Percentiles rank a stretch among this genome's conserved stretches.
phyloP scores from a whole-genome alignment of 1,284 basidiomycete genomes.

The Kalmanozyma brasiliensis region DNA sequence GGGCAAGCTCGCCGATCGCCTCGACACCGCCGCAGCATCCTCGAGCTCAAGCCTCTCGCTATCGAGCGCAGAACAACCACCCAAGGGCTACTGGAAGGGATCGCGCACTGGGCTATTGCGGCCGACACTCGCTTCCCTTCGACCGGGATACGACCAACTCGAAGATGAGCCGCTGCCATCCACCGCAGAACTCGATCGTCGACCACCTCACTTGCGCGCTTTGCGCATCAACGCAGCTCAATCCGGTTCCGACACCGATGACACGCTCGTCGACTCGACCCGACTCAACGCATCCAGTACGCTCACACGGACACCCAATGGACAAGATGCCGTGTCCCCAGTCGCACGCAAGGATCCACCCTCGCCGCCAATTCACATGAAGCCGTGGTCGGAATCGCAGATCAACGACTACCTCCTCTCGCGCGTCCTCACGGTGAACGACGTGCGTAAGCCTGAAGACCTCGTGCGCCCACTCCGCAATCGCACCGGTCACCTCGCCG shows the following conservation, averaged over 20 bases:
- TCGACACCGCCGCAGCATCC: slow-evolving; percentile 29
- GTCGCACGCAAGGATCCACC: slow-evolving; percentile 19
- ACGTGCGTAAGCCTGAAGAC: slow-evolving; percentile 57
- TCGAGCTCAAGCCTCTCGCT: slow-evolving; percentile 3
- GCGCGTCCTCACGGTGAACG: slow-evolving; percentile 59
- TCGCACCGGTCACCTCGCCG: slow-evolving; percentile 42
- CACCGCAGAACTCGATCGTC: slow-evolving; percentile 13
- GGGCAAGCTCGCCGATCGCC: slow-evolving; percentile 22
- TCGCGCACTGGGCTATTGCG: slow-evolving; percentile 55
- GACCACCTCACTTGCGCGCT: slow-evolving; percentile 36
- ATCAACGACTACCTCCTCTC: slow-evolving; percentile 65
- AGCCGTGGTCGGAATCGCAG: slow-evolving; percentile 58
- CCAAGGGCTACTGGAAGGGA: slow-evolving; percentile 56
- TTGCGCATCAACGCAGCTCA: slow-evolving; percentile 36
- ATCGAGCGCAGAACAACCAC: slow-evolving; percentile 10
- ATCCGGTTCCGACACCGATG: slow-evolving; percentile 56
- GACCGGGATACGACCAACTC: slow-evolving; percentile 30
- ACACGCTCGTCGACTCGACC: slow-evolving; percentile 55
- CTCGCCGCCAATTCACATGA: slow-evolving; percentile 23
- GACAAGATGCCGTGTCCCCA: not conserved
- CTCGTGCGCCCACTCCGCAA: slow-evolving; percentile 56
- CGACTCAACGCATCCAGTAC: slow-evolving; percentile 28
- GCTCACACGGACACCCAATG: slow-evolving; percentile 8
- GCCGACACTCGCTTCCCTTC: slow-evolving; percentile 57
- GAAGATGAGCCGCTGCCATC: slow-evolving; percentile 6